phyloP scores from a whole-genome alignment of 805 yeast genomes.

The Candida caryicola region DNA sequence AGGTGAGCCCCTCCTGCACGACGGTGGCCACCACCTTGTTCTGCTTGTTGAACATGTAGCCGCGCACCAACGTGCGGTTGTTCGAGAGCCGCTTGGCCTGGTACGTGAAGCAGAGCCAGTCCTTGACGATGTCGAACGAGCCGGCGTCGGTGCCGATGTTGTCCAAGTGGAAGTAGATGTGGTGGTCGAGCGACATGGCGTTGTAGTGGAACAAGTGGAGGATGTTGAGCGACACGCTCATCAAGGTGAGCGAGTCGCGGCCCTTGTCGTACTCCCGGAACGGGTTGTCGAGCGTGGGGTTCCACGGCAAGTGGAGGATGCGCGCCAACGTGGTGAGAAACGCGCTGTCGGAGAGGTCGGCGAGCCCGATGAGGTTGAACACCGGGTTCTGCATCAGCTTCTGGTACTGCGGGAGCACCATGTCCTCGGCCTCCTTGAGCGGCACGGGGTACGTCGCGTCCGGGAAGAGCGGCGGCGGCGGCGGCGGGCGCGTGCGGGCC shows the following conservation, averaged over 20 bases:
- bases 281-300: constrained; percentile 34
- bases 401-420: constrained; percentile 16
- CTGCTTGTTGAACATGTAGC: constrained; percentile 30
- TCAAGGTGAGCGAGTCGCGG: constrained; percentile 29
- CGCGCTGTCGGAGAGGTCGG: constrained; percentile 37
- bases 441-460: background rate
- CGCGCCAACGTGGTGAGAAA: constrained; percentile 42
- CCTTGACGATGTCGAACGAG: constrained; percentile 29
- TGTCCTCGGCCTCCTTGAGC: background rate
- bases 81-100: constrained; percentile 35
- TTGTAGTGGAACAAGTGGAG: constrained; percentile 40
- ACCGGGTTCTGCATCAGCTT: constrained; percentile 21
- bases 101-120: constrained; percentile 37
- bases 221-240: constrained; percentile 31
- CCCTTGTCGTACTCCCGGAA: constrained; percentile 29
- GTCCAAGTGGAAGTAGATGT: constrained; percentile 39
- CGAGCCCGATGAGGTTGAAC: constrained; percentile 36
- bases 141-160: constrained; percentile 9
- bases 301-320: constrained; percentile 41
- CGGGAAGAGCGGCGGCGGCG: background rate
- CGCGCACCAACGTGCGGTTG: constrained; percentile 37
- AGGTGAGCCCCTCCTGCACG: constrained; percentile 41
- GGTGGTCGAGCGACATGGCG: constrained; percentile 47
- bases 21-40: constrained; percentile 37
- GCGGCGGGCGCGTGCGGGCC: background rate